A percentile compares a stretch with the other conserved stretches of the same genome.
These are phyloP conservation scores for Pleoardoris graminearum DNA, from an alignment of 2,329 filamentous ascomycete genomes.

Conservation along the genomic window DNA sequence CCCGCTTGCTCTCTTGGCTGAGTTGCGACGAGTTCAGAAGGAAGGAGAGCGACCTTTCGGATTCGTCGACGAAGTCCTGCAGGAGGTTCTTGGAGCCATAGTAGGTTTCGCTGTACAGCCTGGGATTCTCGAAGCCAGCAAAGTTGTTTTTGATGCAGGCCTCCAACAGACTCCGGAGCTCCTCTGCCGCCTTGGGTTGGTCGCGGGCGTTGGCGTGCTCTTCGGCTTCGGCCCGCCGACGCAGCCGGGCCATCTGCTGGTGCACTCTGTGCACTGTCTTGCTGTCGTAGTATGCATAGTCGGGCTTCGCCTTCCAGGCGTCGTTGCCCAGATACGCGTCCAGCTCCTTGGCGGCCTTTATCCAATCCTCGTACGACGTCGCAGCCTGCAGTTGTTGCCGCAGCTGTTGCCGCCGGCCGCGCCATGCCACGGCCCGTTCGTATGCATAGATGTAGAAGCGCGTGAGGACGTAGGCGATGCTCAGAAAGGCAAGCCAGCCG, in stretches of 20 bases:
- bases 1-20: slow-evolving; percentile 71
- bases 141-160: slow-evolving; percentile 98
- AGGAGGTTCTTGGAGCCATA: slow-evolving; percentile 96
- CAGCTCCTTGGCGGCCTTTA: slow-evolving; percentile 74
- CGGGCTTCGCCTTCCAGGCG: slow-evolving; percentile 74
- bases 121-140: slow-evolving; percentile 88
- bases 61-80: slow-evolving; percentile 87
- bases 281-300: slow-evolving; percentile 81
- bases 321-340: slow-evolving; percentile 81
- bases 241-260: slow-evolving; percentile 70
- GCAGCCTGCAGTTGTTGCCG: slow-evolving; percentile 72
- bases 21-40: slow-evolving; percentile 70
- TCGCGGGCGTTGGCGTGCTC: slow-evolving; percentile 48
- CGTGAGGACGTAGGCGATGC: slow-evolving; percentile 75
- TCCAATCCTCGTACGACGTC: slow-evolving; percentile 81
- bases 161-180: slow-evolving; percentile 77
- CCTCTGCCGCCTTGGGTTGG: slow-evolving; percentile 64
- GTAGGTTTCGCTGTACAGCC: slow-evolving; percentile 96
- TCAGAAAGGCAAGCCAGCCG: slow-evolving; percentile 77
- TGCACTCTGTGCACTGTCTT: slow-evolving; percentile 78
- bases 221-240: slow-evolving; percentile 58
- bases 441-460: slow-evolving; percentile 89
- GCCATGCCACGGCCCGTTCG: slow-evolving; percentile 89
- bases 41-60: slow-evolving; percentile 69
- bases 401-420: slow-evolving; percentile 73